phyloP scores from a whole-genome alignment of 495 filamentous ascomycete species.

The Oidiodendron maius region DNA sequence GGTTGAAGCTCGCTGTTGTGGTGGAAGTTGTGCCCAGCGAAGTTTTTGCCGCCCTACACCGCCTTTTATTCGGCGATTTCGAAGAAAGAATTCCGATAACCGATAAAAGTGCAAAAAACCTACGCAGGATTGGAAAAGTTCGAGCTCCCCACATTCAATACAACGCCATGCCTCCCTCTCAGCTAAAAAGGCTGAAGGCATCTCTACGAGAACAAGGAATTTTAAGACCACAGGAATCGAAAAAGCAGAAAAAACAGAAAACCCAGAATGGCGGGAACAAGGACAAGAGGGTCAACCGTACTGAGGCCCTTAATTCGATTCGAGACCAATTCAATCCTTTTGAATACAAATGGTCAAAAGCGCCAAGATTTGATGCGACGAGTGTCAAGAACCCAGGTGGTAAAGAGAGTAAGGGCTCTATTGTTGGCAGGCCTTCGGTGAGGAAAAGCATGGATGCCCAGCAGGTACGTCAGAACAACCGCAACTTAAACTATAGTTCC shows the following conservation, averaged over 20 bases:
- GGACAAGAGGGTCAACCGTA: conserved; percentile 62
- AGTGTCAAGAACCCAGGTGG: conserved; percentile 37
- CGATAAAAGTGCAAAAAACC: conserved; percentile 11
- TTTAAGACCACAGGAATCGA: conserved; percentile 81
- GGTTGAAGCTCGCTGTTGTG: not conserved
- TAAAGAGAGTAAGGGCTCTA: conserved; percentile 41
- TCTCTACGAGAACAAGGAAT: conserved; percentile 84
- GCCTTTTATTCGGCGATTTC: not conserved
- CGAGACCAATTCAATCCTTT: conserved; percentile 97
- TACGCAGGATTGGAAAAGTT: conserved; percentile 23
- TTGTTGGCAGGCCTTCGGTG: conserved; percentile 66
- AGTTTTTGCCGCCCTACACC: conserved; percentile 3
- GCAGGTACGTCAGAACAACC: conserved; percentile 47
- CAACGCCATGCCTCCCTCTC: conserved; percentile 76
- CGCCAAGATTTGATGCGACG: conserved; percentile 71
- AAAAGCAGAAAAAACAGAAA: conserved; percentile 79
- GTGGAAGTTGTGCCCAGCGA: not conserved
- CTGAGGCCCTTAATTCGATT: conserved; percentile 71
- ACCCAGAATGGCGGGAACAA: conserved; percentile 53
- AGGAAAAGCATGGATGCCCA: conserved; percentile 85
- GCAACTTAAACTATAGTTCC: too few relatives aligned
- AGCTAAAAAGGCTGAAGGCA: conserved; percentile 90
- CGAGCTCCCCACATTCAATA: not conserved
- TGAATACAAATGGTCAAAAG: conserved; percentile 71
- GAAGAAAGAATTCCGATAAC: conserved; percentile 16